A percentile compares a stretch with the other conserved stretches of the same genome.
Evolutionary conservation across 768 basidiomycete species (phyloP).

Genomic region (Boletus rubroflammeus): DNA sequence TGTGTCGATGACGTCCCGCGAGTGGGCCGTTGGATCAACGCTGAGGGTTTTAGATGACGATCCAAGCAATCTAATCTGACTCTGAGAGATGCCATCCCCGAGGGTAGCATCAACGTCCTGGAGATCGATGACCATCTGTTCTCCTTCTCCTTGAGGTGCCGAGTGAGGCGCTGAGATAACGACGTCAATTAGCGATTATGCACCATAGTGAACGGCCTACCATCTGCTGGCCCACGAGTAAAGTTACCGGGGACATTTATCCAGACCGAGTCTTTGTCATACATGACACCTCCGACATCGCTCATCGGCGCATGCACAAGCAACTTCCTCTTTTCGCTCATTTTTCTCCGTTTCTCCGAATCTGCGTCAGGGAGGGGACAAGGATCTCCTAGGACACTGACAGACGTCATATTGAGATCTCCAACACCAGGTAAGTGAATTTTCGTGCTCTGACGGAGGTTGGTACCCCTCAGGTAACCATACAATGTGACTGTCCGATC

Average conservation of each 20-base stretch:
- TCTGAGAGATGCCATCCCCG: constrained; percentile 75
- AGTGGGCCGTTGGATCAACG: constrained; percentile 32
- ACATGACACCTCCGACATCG: constrained; percentile 93
- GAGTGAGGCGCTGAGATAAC: constrained; percentile 50
- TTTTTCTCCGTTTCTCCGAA: constrained; percentile 84
- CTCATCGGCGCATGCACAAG: constrained; percentile 98
- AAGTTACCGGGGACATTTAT: constrained; percentile 97
- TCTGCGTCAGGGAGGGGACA: constrained; percentile 91
- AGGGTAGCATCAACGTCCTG: constrained; percentile 84
- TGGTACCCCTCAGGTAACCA: constrained; percentile 91
- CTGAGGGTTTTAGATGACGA: constrained; percentile 72
- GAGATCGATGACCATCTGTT: constrained; percentile 95
- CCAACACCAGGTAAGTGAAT: constrained; percentile 96
- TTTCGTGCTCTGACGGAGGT: constrained; percentile 68
- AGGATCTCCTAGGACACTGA: constrained; percentile 83
- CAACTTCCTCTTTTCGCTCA: constrained; percentile 93
- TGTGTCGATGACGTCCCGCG: constrained; percentile 35
- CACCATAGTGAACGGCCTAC: constrained; percentile 35
- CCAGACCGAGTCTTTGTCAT: constrained; percentile 98
- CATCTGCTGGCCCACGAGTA: constrained; percentile 66
- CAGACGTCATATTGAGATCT: constrained; percentile 72
- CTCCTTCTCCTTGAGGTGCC: constrained; percentile 88
- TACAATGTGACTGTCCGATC: constrained; percentile 94
- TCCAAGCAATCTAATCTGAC: constrained; percentile 80
- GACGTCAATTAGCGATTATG: neutral